Evolutionary conservation across 2,329 filamentous ascomycete species (phyloP).

Genomic region (Sporothrix luriei): DNA sequence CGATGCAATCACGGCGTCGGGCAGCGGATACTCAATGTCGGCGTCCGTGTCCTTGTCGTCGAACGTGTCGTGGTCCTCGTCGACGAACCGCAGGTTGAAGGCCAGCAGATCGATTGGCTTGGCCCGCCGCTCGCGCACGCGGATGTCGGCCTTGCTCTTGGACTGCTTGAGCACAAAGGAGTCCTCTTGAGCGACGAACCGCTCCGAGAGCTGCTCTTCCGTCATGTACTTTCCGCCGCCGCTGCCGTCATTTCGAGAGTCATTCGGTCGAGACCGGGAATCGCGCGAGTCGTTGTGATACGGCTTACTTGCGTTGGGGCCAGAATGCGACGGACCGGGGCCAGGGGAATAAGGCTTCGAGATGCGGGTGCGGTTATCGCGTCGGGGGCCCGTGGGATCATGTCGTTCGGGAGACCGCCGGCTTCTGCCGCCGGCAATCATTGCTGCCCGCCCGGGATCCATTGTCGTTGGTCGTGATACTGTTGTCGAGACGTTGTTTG

Average conservation of each 20-base stretch:
- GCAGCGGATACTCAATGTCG: conserved; percentile 74
- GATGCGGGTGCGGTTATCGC: conserved; percentile 59
- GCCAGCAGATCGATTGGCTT: conserved; percentile 93
- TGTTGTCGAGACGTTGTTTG: not conserved
- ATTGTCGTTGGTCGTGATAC: conserved; percentile 43
- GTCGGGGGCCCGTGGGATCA: conserved; percentile 59
- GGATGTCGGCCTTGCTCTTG: conserved; percentile 96
- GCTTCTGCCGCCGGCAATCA: conserved; percentile 51
- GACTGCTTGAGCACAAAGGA: conserved; percentile 93
- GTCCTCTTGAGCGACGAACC: conserved; percentile 93
- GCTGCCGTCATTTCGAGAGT: conserved; percentile 35
- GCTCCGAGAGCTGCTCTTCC: conserved; percentile 74
- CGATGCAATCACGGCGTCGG: conserved; percentile 76
- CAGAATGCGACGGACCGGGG: not conserved
- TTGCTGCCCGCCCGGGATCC: conserved; percentile 59
- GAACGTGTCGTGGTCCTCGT: conserved; percentile 79
- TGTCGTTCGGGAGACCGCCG: conserved; percentile 47
- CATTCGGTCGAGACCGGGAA: not conserved
- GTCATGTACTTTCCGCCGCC: conserved; percentile 51
- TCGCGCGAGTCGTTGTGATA: not conserved
- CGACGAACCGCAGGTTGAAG: conserved; percentile 85
- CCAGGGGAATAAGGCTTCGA: conserved; percentile 45
- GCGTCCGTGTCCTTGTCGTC: conserved; percentile 79
- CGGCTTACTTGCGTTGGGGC: not conserved
- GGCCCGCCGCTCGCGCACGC: conserved; percentile 86